A percentile compares a stretch with the other conserved stretches of the same genome.
Conservation (phyloP, 2,329 filamentous ascomycete genomes). For the Trichoderma sp. region DNA sequence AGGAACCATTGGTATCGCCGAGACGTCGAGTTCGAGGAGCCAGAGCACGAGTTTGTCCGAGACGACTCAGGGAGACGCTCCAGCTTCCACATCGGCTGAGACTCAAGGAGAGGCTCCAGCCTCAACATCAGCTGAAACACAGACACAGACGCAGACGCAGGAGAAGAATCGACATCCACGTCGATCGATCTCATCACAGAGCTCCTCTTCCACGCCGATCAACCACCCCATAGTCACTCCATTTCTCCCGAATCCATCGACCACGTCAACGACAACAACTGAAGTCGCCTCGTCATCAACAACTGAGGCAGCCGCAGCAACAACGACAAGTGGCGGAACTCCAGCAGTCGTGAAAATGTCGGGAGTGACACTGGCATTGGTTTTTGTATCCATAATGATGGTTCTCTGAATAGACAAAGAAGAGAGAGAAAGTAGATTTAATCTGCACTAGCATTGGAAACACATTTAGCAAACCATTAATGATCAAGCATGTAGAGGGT, state of each 20-base stretch:
- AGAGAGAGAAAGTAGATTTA: not conserved
- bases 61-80: not conserved
- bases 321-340: not conserved
- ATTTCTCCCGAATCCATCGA: not conserved
- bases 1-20: not conserved
- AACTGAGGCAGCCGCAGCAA: not conserved
- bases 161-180: not conserved
- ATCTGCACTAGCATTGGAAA: not conserved
- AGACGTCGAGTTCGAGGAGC: not conserved
- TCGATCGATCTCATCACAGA: not conserved
- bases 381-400: not conserved
- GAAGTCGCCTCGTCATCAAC: not conserved
- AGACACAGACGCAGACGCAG: not conserved
- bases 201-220: not conserved
- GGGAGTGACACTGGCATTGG: not conserved
- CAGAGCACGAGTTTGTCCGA: not conserved
- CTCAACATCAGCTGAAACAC: not conserved
- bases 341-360: not conserved
- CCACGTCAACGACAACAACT: not conserved
- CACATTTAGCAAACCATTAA: not conserved
- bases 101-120: not conserved
- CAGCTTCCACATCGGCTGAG: not conserved
- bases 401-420: not conserved
- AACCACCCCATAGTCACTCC: not conserved
- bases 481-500: not conserved